Percentiles rank a stretch among this genome's conserved stretches.
Conservation (phyloP, 2,329 filamentous ascomycete genomes). For the Pseudogymnoascus sp. region DNA sequence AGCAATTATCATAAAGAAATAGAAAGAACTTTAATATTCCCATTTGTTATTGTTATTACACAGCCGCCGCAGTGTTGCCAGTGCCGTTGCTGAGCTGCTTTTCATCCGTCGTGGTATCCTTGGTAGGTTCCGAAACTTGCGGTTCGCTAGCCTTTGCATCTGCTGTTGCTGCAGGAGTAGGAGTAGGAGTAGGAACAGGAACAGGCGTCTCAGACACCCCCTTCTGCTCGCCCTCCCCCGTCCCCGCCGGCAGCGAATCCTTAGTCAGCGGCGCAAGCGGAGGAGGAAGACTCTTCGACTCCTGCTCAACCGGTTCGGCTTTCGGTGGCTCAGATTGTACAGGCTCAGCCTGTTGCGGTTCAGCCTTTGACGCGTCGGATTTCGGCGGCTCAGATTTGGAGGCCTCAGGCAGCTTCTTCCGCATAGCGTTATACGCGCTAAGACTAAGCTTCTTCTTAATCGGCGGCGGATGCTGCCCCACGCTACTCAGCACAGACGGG, state of each 20-base stretch:
- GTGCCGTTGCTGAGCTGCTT: neutral
- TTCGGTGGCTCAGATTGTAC: neutral
- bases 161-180: neutral
- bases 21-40: neutral
- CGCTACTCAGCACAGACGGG: slow-evolving; percentile 35
- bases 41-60: slow-evolving; percentile 1
- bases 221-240: neutral
- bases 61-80: neutral
- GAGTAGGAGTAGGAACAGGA: neutral
- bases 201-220: neutral
- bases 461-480: slow-evolving; percentile 46
- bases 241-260: neutral
- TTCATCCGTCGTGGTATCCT: neutral
- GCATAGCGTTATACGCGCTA: slow-evolving; percentile 55
- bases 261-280: neutral
- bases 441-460: slow-evolving; percentile 60
- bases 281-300: neutral
- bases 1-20: neutral
- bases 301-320: neutral
- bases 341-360: neutral
- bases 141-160: neutral
- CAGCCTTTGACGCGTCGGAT: neutral
- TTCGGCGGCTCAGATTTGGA: slow-evolving; percentile 3
- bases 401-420: slow-evolving; percentile 28
- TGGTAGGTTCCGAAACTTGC: neutral